phyloP scores from a whole-genome alignment of 2,329 filamentous ascomycete species.

The Coniochaeta sp. region DNA sequence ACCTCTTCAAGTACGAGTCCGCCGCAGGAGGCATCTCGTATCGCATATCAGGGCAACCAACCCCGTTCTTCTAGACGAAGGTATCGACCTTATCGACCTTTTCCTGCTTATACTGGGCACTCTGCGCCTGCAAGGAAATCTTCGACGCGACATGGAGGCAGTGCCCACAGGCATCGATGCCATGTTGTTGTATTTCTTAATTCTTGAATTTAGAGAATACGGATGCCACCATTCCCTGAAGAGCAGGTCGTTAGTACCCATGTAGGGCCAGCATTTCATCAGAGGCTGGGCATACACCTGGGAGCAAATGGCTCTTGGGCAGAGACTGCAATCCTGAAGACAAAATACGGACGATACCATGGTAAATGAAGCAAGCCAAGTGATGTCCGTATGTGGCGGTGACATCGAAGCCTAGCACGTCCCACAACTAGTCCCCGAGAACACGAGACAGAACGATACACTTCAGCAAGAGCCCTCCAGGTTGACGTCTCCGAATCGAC shows the following conservation, averaged over 20 bases:
- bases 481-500: background rate
- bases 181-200: too few relatives aligned
- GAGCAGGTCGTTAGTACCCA: background rate
- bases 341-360: background rate
- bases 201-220: background rate
- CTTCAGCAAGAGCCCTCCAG: background rate
- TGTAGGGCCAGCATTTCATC: background rate
- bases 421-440: background rate
- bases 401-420: background rate
- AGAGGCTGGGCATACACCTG: background rate
- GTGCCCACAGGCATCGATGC: too few relatives aligned
- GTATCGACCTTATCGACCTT: too few relatives aligned
- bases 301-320: background rate
- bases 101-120: too few relatives aligned
- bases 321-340: background rate
- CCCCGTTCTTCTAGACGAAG: too few relatives aligned
- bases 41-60: too few relatives aligned
- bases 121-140: too few relatives aligned
- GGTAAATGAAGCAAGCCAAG: background rate
- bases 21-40: too few relatives aligned
- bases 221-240: background rate
- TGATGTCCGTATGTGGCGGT: background rate
- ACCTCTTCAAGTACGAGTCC: too few relatives aligned
- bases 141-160: too few relatives aligned
- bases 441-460: background rate